phyloP scores from a whole-genome alignment of 2,329 filamentous ascomycete species.

The Taxawa tesnikishii region DNA sequence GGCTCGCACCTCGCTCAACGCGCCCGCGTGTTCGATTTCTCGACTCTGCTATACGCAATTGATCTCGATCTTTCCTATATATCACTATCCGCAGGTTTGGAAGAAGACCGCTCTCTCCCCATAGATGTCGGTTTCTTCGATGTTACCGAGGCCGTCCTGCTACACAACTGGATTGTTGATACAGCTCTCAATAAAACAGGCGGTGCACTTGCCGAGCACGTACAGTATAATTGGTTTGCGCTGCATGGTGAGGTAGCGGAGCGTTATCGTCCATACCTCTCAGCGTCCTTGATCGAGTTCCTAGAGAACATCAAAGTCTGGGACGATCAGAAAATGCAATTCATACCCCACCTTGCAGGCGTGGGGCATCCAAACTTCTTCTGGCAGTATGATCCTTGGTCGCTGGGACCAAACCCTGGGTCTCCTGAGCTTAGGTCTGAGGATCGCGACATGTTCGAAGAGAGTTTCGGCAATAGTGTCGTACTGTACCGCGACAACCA shows the following conservation, averaged over 20 bases:
- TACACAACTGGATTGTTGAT: conserved; percentile 5
- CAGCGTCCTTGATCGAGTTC: not conserved
- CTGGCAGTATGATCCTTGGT: not conserved
- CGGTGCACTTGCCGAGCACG: not conserved
- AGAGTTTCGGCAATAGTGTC: conserved; percentile 1
- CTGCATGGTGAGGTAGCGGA: conserved; percentile 1
- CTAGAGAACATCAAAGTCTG: conserved; percentile 5
- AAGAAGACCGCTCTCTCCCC: no score
- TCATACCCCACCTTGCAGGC: conserved; percentile 1
- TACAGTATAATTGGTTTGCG: conserved; percentile 3
- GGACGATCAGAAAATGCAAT: not conserved
- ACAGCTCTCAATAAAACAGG: not conserved
- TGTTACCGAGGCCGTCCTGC: conserved; percentile 2
- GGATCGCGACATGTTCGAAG: conserved; percentile 3
- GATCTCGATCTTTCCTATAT: no score
- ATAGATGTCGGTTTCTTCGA: conserved; percentile 1
- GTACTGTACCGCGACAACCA: conserved; percentile 2
- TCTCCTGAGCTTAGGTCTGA: conserved; percentile 1
- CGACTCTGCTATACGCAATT: no score
- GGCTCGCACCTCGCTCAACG: not conserved
- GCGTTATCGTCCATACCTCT: conserved; percentile 1
- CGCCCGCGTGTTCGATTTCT: not conserved
- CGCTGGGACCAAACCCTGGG: not conserved
- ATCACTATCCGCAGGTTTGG: no score
- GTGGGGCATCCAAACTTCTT: not conserved